phyloP scores from a whole-genome alignment of 2,329 filamentous ascomycete genomes.

The Pseudogymnoascus sp. region DNA sequence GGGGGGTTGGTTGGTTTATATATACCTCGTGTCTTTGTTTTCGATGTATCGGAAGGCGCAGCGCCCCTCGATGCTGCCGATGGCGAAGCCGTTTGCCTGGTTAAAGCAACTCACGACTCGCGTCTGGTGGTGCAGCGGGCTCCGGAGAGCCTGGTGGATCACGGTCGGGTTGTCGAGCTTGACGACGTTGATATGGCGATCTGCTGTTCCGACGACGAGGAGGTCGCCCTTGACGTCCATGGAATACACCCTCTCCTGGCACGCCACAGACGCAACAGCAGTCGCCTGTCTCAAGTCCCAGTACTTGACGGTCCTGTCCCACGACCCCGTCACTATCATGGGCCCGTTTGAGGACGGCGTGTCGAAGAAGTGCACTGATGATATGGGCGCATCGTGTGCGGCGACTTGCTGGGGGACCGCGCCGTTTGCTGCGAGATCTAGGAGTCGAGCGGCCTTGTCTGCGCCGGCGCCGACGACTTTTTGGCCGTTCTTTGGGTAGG shows the following conservation, averaged over 20 bases:
- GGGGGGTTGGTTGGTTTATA: slow-evolving; percentile 9
- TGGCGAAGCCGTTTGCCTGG: slow-evolving; percentile 83
- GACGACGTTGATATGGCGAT: slow-evolving; percentile 92
- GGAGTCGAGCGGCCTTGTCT: slow-evolving; percentile 81
- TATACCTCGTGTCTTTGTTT: slow-evolving; percentile 75
- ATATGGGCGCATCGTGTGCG: slow-evolving; percentile 75
- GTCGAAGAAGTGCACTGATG: slow-evolving; percentile 69
- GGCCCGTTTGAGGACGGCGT: slow-evolving; percentile 52
- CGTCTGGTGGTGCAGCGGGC: slow-evolving; percentile 96
- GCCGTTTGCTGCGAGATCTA: slow-evolving; percentile 65
- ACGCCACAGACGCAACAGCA: slow-evolving; percentile 55
- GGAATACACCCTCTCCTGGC: slow-evolving; percentile 75
- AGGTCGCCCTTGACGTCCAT: slow-evolving; percentile 87
- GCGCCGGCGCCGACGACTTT: slow-evolving; percentile 82
- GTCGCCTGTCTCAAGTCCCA: slow-evolving; percentile 66
- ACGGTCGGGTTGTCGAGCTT: slow-evolving; percentile 79
- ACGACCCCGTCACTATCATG: slow-evolving; percentile 85
- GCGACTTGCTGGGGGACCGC: slow-evolving; percentile 60
- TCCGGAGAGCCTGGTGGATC: slow-evolving; percentile 94
- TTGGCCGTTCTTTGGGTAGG: slow-evolving; percentile 62
- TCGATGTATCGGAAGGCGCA: slow-evolving; percentile 98
- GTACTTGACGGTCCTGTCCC: slow-evolving; percentile 86
- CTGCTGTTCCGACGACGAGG: slow-evolving; percentile 84
- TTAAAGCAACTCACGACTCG: slow-evolving; percentile 90
- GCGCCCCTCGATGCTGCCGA: slow-evolving; percentile 92